Evolutionary conservation across 2,329 filamentous ascomycete species (phyloP).

Genomic region (Plectosphaerella plurivora): DNA sequence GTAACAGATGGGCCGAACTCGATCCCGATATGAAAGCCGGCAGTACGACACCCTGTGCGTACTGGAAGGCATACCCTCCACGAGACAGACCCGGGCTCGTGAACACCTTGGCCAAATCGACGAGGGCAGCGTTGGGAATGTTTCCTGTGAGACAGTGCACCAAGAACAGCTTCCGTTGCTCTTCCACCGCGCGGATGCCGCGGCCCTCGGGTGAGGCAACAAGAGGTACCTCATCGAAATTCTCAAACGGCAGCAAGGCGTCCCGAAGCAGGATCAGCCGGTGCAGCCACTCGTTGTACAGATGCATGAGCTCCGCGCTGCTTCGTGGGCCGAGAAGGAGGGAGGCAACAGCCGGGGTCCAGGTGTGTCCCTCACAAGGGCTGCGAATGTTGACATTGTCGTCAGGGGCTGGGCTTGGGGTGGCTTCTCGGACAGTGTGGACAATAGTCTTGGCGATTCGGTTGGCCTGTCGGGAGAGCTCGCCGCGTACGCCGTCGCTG

Average conservation of each 20-base stretch:
- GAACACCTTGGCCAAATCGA: constrained; percentile 5
- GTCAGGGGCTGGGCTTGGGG: background rate
- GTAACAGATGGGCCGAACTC: background rate
- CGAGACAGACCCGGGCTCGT: background rate
- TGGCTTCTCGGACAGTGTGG: background rate
- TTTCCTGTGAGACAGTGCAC: constrained; percentile 1
- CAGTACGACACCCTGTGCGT: constrained; percentile 1
- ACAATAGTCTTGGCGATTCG: background rate
- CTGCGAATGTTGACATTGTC: background rate
- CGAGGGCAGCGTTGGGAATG: constrained; percentile 1
- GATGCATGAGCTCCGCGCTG: constrained; percentile 11
- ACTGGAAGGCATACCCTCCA: constrained; percentile 4
- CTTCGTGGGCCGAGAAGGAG: constrained; percentile 3
- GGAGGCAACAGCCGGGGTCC: background rate
- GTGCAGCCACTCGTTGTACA: constrained; percentile 17
- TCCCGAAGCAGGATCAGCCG: constrained; percentile 16
- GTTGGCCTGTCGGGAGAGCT: background rate
- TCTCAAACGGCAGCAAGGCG: constrained; percentile 14
- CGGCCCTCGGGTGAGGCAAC: background rate
- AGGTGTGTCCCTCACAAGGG: constrained; percentile 4
- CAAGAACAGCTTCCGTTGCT: constrained; percentile 1
- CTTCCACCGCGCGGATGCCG: constrained; percentile 1
- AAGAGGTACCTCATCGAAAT: constrained; percentile 14
- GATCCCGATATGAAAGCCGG: constrained; percentile 3
- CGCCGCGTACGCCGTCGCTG: background rate